Conservation (phyloP, 345 rosid genomes). For the Noccaea bulbosa region DNA sequence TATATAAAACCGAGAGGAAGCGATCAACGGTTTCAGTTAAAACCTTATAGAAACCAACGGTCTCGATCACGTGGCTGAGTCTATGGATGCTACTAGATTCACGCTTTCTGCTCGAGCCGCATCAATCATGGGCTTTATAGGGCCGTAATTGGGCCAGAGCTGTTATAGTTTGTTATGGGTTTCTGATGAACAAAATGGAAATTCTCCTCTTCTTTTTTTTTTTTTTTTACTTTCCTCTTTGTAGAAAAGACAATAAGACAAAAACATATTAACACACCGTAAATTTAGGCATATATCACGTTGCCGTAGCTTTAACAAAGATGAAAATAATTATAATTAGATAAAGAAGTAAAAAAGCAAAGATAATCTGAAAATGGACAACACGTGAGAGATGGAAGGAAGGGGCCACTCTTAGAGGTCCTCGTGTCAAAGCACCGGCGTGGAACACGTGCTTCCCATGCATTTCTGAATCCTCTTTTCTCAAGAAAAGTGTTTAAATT, state of each 20-base stretch:
- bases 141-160: conserved; percentile 14
- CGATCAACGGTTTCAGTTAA: conserved; percentile 46
- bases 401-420: background rate
- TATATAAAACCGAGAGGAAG: conserved; percentile 2
- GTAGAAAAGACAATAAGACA: background rate
- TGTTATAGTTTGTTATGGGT: background rate
- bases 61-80: conserved; percentile 40
- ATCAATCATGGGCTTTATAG: conserved; percentile 15
- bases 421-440: conserved; percentile 24
- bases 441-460: conserved; percentile 27
- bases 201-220: background rate
- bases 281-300: conserved; percentile 1
- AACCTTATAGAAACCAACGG: conserved; percentile 39
- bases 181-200: background rate
- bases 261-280: background rate
- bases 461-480: background rate
- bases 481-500: background rate
- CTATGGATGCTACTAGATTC: conserved; percentile 34
- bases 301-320: background rate
- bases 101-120: conserved; percentile 22
- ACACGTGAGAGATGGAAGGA: conserved; percentile 22
- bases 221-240: background rate
- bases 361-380: conserved; percentile 2
- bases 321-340: background rate
- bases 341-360: background rate